A percentile compares a stretch with the other conserved stretches of the same genome.
Evolutionary conservation across 805 yeast genomes (phyloP).

Genomic region (Saccharomycopsis oosterbeekiorum): DNA sequence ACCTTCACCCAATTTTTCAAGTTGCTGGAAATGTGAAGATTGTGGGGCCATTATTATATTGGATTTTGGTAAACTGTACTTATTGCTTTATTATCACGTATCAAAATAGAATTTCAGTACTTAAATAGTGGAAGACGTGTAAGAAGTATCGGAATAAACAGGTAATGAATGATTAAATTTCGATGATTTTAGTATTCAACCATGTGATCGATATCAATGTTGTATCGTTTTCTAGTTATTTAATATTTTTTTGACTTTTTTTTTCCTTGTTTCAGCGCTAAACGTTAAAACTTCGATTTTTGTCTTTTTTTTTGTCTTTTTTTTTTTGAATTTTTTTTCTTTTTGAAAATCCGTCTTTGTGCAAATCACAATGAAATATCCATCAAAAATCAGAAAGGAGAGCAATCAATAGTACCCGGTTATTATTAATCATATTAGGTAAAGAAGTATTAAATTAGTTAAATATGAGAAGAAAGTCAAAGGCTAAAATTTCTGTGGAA

Average conservation of each 20-base stretch:
- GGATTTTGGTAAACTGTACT: no score
- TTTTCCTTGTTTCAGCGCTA: not conserved
- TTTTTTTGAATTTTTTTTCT: not conserved
- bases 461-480: not conserved
- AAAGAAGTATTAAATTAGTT: no score
- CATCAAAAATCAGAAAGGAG: not conserved
- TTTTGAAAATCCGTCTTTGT: not conserved
- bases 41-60: constrained; percentile 41
- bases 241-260: no score
- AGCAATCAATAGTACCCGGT: no score
- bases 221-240: not conserved
- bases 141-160: no score
- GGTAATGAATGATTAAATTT: no score
- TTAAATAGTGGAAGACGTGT: no score
- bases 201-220: not conserved
- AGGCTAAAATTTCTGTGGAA: not conserved
- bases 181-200: not conserved
- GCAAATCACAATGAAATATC: not conserved
- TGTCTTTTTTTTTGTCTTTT: not conserved
- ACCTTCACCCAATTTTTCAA: constrained; percentile 88
- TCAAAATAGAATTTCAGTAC: no score
- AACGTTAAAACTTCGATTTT: not conserved
- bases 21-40: constrained; percentile 26
- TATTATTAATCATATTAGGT: no score
- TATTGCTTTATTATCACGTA: no score